phyloP scores from a whole-genome alignment of 768 basidiomycete genomes.

The Amanita rubescens region DNA sequence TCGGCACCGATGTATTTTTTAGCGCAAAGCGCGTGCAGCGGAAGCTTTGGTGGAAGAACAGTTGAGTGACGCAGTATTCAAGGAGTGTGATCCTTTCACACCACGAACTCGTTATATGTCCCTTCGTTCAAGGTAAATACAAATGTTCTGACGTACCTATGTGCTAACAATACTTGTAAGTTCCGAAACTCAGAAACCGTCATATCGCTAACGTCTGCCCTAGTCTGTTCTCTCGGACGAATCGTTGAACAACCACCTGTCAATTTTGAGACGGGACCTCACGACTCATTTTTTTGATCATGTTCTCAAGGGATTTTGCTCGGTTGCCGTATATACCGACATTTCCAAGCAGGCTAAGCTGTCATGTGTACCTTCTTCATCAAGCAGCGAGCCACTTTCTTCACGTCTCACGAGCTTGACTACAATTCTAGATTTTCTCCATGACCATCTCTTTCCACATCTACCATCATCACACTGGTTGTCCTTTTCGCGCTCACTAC shows the following conservation, averaged over 20 bases:
- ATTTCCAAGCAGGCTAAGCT: slow-evolving; percentile 27
- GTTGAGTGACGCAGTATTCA: slow-evolving; percentile 58
- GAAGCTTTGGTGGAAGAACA: slow-evolving; percentile 64
- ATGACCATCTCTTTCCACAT: slow-evolving; percentile 44
- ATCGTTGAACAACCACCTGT: slow-evolving; percentile 48
- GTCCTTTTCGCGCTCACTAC: slow-evolving; percentile 49
- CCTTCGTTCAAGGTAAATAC: slow-evolving; percentile 38
- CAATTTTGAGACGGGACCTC: slow-evolving; percentile 60
- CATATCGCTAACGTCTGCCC: slow-evolving; percentile 44
- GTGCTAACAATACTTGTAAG: slow-evolving; percentile 19
- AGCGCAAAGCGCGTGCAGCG: slow-evolving; percentile 51
- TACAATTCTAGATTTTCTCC: slow-evolving; percentile 55
- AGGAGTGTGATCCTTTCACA: slow-evolving; percentile 48
- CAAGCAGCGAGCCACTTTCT: slow-evolving; percentile 28
- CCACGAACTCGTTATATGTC: slow-evolving; percentile 40
- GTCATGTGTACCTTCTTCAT: slow-evolving; percentile 38
- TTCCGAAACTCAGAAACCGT: slow-evolving; percentile 49
- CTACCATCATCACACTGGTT: slow-evolving; percentile 41
- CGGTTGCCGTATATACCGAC: slow-evolving; percentile 30
- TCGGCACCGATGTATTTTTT: background rate
- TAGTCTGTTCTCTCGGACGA: slow-evolving; percentile 51
- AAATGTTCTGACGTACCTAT: background rate
- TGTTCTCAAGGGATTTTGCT: slow-evolving; percentile 45
- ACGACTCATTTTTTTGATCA: slow-evolving; percentile 50
- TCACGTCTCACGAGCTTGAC: slow-evolving; percentile 50